phyloP scores from a whole-genome alignment of 139 green algal genomes.

The Edaphochlamys debaryana region DNA sequence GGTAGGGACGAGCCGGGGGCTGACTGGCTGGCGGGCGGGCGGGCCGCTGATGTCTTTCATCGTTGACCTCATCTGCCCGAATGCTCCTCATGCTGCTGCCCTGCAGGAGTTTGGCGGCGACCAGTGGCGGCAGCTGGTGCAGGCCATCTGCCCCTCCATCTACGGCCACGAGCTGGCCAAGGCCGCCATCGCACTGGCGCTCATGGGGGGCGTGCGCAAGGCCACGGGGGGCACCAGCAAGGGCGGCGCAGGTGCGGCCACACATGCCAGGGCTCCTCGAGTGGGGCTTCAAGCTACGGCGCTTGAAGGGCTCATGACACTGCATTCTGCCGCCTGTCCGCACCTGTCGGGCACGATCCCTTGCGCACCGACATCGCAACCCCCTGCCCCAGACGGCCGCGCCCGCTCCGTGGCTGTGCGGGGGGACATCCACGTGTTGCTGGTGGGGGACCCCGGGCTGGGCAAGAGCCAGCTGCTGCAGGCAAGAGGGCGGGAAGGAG shows the following conservation, averaged over 20 bases:
- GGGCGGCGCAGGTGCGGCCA: background rate
- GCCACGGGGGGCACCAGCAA: slow-evolving; percentile 24
- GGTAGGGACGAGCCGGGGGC: no score
- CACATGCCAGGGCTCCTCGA: no score
- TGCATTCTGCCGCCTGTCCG: background rate
- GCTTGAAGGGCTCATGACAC: background rate
- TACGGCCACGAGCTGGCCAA: slow-evolving; percentile 94
- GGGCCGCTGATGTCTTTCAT: no score
- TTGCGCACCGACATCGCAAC: no score
- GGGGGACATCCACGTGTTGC: slow-evolving; percentile 87
- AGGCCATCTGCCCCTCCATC: slow-evolving; percentile 89
- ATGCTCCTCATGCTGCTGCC: no score
- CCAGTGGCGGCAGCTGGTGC: slow-evolving; percentile 82
- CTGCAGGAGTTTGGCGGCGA: slow-evolving; percentile 73
- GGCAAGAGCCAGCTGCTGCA: slow-evolving; percentile 93
- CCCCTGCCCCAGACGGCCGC: no score
- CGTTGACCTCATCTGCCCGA: no score
- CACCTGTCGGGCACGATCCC: no score
- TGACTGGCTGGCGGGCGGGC: no score
- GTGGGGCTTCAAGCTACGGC: no score
- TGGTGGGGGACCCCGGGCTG: slow-evolving; percentile 90
- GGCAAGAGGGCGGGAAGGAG: no score
- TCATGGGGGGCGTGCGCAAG: slow-evolving; percentile 91
- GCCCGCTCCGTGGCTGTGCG: slow-evolving; percentile 76
- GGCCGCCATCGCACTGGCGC: slow-evolving; percentile 85